A percentile compares a stretch with the other conserved stretches of the same genome.
Evolutionary conservation across 2,329 filamentous ascomycete genomes (phyloP).

Genomic region (Fusarium torulosum): DNA sequence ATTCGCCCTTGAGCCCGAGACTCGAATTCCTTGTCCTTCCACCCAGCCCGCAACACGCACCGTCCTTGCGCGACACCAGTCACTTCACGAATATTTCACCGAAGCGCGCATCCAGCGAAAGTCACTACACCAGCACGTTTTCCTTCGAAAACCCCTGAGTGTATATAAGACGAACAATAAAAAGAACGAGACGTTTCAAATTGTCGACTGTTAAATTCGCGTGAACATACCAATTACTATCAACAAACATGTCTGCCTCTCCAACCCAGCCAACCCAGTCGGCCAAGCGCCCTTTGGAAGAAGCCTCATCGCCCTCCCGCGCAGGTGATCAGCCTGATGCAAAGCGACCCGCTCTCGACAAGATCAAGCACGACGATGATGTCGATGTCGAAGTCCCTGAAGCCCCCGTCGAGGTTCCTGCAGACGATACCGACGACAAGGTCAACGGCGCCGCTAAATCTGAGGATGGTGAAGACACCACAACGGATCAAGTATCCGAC

Average conservation of each 20-base stretch:
- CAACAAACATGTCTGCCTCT: slow-evolving; percentile 77
- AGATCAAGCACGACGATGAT: slow-evolving; percentile 78
- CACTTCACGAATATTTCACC: slow-evolving; percentile 58
- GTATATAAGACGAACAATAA: slow-evolving; percentile 74
- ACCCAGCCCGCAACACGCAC: slow-evolving; percentile 50
- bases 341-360: slow-evolving; percentile 96
- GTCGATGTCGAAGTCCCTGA: slow-evolving; percentile 64
- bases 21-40: slow-evolving; percentile 49
- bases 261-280: slow-evolving; percentile 75
- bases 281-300: slow-evolving; percentile 94
- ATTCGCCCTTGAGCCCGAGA: slow-evolving; percentile 49
- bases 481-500: slow-evolving; percentile 54
- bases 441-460: slow-evolving; percentile 62
- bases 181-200: slow-evolving; percentile 52
- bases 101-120: slow-evolving; percentile 58
- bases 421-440: slow-evolving; percentile 62
- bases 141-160: slow-evolving; percentile 86
- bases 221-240: slow-evolving; percentile 42
- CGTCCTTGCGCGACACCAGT: slow-evolving; percentile 53
- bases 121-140: slow-evolving; percentile 89
- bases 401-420: slow-evolving; percentile 51
- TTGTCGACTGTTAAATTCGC: slow-evolving; percentile 43
- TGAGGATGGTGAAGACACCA: slow-evolving; percentile 46
- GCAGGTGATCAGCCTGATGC: slow-evolving; percentile 95
- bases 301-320: slow-evolving; percentile 93